These are phyloP conservation scores for Globisporangium uncinulatum DNA, from an alignment of 352 stramenopile species.

Conservation along the genomic window DNA sequence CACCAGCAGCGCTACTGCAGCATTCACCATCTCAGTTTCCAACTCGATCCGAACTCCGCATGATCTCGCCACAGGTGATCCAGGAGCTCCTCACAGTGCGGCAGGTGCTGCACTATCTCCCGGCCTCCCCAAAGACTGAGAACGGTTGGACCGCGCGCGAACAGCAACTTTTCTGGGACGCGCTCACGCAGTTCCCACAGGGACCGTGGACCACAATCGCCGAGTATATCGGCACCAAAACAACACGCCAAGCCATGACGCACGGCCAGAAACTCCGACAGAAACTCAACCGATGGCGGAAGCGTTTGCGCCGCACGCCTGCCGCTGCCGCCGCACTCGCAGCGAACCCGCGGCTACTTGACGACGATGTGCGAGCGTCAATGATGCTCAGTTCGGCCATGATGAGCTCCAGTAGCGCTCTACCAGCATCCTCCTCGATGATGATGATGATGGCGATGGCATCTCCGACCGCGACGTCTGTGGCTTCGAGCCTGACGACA, in stretches of 20 bases:
- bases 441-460: background rate
- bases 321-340: constrained; percentile 5
- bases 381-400: constrained; percentile 10
- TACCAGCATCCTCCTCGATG: background rate
- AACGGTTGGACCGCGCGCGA: constrained; percentile 31
- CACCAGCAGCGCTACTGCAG: background rate
- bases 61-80: constrained; percentile 32
- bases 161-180: constrained; percentile 38
- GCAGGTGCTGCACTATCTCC: constrained; percentile 35
- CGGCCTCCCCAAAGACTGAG: constrained; percentile 22
- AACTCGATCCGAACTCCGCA: background rate
- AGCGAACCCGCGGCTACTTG: constrained; percentile 1
- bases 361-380: constrained; percentile 7
- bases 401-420: constrained; percentile 7
- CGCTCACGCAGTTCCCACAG: constrained; percentile 29
- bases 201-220: constrained; percentile 42
- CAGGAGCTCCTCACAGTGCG: constrained; percentile 29
- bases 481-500: background rate
- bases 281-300: constrained; percentile 41
- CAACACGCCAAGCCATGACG: constrained; percentile 41
- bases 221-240: constrained; percentile 39
- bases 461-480: constrained; percentile 3
- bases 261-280: constrained; percentile 46
- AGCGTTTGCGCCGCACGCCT: constrained; percentile 20
- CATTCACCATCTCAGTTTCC: background rate